These are phyloP conservation scores for Penicillium cataractarum DNA, from an alignment of 495 filamentous ascomycete genomes.

Conservation along the genomic window DNA sequence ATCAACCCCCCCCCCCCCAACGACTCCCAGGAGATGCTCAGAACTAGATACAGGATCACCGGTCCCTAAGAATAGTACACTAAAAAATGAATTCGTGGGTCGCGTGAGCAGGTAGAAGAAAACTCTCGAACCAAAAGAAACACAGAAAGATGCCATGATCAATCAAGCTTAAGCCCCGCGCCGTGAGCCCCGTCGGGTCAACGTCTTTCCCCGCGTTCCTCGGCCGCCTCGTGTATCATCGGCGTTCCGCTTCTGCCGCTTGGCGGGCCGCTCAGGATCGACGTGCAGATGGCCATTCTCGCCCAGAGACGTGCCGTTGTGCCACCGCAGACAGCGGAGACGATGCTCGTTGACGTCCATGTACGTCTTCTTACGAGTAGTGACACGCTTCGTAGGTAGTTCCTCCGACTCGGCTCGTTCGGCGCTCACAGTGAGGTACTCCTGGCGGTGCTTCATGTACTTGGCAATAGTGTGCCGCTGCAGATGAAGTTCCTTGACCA, in stretches of 20 bases:
- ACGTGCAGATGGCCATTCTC: slow-evolving; percentile 84
- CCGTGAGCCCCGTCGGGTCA: slow-evolving; percentile 52
- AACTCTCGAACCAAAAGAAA: slow-evolving; percentile 2
- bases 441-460: slow-evolving; percentile 77
- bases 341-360: slow-evolving; percentile 59
- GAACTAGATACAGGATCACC: slow-evolving; percentile 26
- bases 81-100: slow-evolving; percentile 16
- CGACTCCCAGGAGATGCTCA: slow-evolving; percentile 26
- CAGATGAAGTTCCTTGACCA: slow-evolving; percentile 79
- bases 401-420: slow-evolving; percentile 62
- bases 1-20: not conserved
- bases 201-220: slow-evolving; percentile 52
- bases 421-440: slow-evolving; percentile 63
- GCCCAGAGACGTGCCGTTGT: slow-evolving; percentile 73
- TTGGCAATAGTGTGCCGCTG: slow-evolving; percentile 76
- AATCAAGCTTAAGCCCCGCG: slow-evolving; percentile 29
- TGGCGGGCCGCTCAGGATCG: slow-evolving; percentile 68
- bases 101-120: slow-evolving; percentile 12
- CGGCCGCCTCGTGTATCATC: slow-evolving; percentile 49
- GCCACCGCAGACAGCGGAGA: slow-evolving; percentile 76
- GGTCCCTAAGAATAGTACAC: slow-evolving; percentile 16
- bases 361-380: slow-evolving; percentile 74
- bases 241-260: slow-evolving; percentile 57
- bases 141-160: slow-evolving; percentile 12
- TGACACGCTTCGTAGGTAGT: slow-evolving; percentile 66